These are phyloP conservation scores for Liquidambar formosana DNA, from an alignment of 164 flowering plant genomes.

Conservation along the genomic window DNA sequence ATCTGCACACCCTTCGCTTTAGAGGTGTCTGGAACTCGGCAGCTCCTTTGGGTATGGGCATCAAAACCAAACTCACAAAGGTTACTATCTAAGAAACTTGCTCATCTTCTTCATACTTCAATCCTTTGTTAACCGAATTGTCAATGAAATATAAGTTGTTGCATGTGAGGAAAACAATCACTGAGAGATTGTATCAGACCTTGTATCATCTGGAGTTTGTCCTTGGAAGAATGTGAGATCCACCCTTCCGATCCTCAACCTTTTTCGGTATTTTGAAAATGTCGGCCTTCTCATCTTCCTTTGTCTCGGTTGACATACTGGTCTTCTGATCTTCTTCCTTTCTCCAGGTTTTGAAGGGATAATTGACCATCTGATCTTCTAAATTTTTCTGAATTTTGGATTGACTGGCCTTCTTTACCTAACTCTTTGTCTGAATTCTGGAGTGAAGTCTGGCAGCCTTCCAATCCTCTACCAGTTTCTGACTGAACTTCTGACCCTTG, in stretches of 20 bases:
- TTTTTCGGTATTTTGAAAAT: slow-evolving; percentile 12
- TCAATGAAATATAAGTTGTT: neutral
- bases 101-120: no score
- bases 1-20: slow-evolving; percentile 18
- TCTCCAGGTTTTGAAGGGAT: slow-evolving; percentile 5
- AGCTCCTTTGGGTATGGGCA: neutral
- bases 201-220: slow-evolving; percentile 28
- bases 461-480: slow-evolving; percentile 15
- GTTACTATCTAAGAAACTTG: no score
- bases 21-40: neutral
- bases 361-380: slow-evolving; percentile 17
- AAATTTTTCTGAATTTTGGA: slow-evolving; percentile 14
- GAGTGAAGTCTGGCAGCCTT: slow-evolving; percentile 3
- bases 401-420: slow-evolving; percentile 8
- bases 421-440: slow-evolving; percentile 10
- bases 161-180: neutral
- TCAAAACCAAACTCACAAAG: no score
- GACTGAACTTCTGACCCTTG: slow-evolving; percentile 11
- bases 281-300: slow-evolving; percentile 32
- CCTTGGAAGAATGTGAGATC: slow-evolving; percentile 13
- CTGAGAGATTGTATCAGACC: neutral
- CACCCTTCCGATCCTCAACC: slow-evolving; percentile 9
- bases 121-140: neutral
- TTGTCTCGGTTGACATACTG: slow-evolving; percentile 24
- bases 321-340: slow-evolving; percentile 21